Evolutionary conservation across 352 stramenopile genomes (phyloP).

Genomic region (Pythium dissimile): DNA sequence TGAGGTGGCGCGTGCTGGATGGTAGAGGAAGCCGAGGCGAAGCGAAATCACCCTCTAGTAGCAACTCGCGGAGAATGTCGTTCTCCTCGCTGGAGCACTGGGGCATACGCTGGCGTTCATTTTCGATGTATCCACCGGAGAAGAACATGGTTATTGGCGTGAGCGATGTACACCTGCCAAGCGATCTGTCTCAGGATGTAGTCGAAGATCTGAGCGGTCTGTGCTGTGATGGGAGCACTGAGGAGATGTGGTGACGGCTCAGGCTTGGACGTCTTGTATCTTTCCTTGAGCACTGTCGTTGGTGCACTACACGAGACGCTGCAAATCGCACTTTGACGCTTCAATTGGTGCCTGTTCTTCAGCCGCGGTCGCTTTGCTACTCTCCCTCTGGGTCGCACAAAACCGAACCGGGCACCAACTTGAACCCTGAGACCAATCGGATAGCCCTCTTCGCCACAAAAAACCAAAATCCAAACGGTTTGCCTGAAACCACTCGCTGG

Average conservation of each 20-base stretch:
- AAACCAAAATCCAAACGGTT: constrained; percentile 17
- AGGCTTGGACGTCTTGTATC: constrained; percentile 5
- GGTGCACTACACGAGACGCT: constrained; percentile 1
- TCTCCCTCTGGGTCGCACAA: constrained; percentile 9
- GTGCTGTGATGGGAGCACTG: background rate
- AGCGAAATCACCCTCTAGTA: constrained; percentile 63
- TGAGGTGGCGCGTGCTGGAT: constrained; percentile 40
- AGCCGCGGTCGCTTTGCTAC: constrained; percentile 5
- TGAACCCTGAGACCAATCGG: constrained; percentile 3
- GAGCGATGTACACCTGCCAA: background rate
- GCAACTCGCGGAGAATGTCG: constrained; percentile 71
- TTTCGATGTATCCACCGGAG: constrained; percentile 62
- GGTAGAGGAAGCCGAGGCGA: constrained; percentile 55
- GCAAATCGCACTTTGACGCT: constrained; percentile 27
- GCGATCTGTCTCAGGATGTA: background rate
- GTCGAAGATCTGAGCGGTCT: background rate
- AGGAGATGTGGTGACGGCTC: background rate
- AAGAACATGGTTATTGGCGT: constrained; percentile 55
- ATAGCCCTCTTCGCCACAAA: background rate
- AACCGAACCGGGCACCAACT: constrained; percentile 11
- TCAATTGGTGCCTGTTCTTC: constrained; percentile 15
- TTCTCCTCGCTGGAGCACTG: constrained; percentile 52
- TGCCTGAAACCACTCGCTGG: constrained; percentile 20
- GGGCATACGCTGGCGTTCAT: constrained; percentile 42
- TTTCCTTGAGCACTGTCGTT: background rate